Evolutionary conservation across 78 protist genomes (phyloP).

Genomic region (Thecamonas trahens): DNA sequence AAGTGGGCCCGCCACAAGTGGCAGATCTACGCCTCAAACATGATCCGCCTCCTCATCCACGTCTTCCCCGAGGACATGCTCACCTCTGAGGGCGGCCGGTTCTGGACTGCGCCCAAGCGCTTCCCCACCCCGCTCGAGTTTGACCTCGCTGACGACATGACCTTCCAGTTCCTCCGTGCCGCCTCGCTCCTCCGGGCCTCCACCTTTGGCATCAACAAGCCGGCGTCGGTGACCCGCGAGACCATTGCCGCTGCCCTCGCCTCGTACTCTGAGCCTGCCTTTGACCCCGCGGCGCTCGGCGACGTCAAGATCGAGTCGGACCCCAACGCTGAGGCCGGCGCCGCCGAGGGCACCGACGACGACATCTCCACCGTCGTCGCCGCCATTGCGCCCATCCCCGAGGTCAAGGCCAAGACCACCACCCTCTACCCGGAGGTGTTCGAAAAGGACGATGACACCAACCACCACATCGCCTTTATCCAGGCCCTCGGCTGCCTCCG

Average conservation of each 20-base stretch:
- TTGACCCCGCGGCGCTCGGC: constrained; percentile 15
- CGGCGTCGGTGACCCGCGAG: constrained; percentile 10
- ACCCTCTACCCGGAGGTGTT: constrained; percentile 42
- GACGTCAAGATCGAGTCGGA: constrained; percentile 24
- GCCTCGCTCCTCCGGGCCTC: constrained; percentile 6
- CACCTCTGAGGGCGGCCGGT: constrained; percentile 30
- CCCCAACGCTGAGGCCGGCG: neutral
- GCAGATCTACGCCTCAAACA: constrained; percentile 73
- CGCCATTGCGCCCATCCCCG: neutral
- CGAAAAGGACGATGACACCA: constrained; percentile 96
- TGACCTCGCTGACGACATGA: constrained; percentile 25
- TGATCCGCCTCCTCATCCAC: constrained; percentile 83
- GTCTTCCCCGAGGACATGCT: constrained; percentile 87
- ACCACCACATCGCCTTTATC: constrained; percentile 97
- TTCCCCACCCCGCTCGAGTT: constrained; percentile 70
- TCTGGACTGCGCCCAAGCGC: constrained; percentile 89
- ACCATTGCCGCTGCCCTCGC: neutral
- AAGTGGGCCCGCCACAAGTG: constrained; percentile 90
- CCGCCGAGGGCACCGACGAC: neutral
- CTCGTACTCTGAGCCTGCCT: constrained; percentile 43
- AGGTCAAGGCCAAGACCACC: neutral
- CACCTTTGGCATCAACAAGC: neutral
- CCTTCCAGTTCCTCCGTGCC: neutral
- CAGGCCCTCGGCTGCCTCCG: constrained; percentile 95
- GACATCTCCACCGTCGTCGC: neutral